Percentiles rank a stretch among this genome's conserved stretches.
These are phyloP conservation scores for Clavariopsis aquatica DNA, from an alignment of 495 filamentous ascomycete genomes.

Conservation along the genomic window DNA sequence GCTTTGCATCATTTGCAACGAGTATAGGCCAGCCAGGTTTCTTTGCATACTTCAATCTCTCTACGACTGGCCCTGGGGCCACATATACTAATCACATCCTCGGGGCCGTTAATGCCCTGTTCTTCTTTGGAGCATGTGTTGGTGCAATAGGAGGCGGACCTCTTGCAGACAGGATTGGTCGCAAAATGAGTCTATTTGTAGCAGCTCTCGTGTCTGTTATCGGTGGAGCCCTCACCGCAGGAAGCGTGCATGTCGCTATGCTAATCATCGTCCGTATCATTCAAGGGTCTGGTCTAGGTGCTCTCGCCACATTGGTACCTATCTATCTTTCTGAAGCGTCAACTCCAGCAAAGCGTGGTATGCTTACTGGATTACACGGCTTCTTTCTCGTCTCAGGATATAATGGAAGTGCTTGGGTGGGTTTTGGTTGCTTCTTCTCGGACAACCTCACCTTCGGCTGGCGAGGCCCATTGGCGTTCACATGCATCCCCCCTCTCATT, in stretches of 20 bases:
- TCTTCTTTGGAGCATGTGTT: slow-evolving; percentile 37
- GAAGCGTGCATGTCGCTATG: slow-evolving; percentile 40
- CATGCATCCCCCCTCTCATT: slow-evolving; percentile 58
- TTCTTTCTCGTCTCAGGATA: slow-evolving; percentile 48
- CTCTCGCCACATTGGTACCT: slow-evolving; percentile 45
- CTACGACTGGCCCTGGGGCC: slow-evolving; percentile 23
- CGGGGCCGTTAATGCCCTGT: slow-evolving; percentile 40
- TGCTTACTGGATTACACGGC: slow-evolving; percentile 54
- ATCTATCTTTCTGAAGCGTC: slow-evolving; percentile 51
- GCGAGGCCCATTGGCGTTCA: slow-evolving; percentile 58
- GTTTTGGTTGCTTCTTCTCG: slow-evolving; percentile 65
- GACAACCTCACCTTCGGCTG: slow-evolving; percentile 53
- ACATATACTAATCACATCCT: slow-evolving; percentile 40
- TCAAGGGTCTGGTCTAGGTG: slow-evolving; percentile 47
- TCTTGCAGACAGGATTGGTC: slow-evolving; percentile 36
- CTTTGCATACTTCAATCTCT: slow-evolving; percentile 38
- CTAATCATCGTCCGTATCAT: slow-evolving; percentile 46
- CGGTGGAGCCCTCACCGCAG: slow-evolving; percentile 38
- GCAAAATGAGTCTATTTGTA: slow-evolving; percentile 27
- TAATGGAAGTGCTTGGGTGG: slow-evolving; percentile 68
- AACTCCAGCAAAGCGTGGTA: slow-evolving; percentile 48
- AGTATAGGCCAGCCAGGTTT: slow-evolving; percentile 38
- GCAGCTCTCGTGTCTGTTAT: slow-evolving; percentile 30
- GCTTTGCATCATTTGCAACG: slow-evolving; percentile 39
- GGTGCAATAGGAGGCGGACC: slow-evolving; percentile 34